phyloP scores from a whole-genome alignment of 2,329 filamentous ascomycete species.

The Chrysoporthe puriensis region DNA sequence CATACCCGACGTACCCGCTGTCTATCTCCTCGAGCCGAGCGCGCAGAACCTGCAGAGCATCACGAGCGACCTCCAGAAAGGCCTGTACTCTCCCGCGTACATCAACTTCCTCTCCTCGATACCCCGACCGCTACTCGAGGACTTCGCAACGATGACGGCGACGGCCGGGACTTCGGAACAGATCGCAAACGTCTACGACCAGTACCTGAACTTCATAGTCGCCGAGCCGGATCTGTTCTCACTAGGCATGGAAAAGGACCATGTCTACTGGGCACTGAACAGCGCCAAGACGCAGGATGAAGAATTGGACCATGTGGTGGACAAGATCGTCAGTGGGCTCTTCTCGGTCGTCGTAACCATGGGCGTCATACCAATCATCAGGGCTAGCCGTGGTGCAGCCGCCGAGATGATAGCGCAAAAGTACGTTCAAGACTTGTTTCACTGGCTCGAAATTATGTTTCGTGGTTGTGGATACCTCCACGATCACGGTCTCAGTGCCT shows the following conservation, averaged over 20 bases:
- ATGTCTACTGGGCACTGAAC: constrained; percentile 96
- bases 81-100: constrained; percentile 90
- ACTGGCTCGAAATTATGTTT: neutral
- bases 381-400: constrained; percentile 89
- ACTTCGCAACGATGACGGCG: constrained; percentile 89
- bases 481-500: neutral
- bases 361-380: constrained; percentile 94
- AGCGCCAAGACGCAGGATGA: constrained; percentile 90
- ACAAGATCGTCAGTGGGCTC: constrained; percentile 91
- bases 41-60: constrained; percentile 79
- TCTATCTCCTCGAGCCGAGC: constrained; percentile 94
- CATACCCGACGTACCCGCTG: constrained; percentile 93
- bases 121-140: constrained; percentile 86
- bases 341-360: constrained; percentile 99
- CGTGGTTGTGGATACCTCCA: neutral
- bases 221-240: constrained; percentile 95
- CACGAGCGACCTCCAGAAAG: constrained; percentile 81
- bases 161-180: constrained; percentile 82
- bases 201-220: constrained; percentile 97
- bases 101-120: constrained; percentile 97
- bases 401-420: constrained; percentile 94
- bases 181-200: constrained; percentile 91
- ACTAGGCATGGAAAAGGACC: constrained; percentile 84
- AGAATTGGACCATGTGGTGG: constrained; percentile 83
- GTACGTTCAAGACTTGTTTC: constrained; percentile 19